phyloP scores from a whole-genome alignment of 257 asterid species.

The Fraxinus anomala region DNA sequence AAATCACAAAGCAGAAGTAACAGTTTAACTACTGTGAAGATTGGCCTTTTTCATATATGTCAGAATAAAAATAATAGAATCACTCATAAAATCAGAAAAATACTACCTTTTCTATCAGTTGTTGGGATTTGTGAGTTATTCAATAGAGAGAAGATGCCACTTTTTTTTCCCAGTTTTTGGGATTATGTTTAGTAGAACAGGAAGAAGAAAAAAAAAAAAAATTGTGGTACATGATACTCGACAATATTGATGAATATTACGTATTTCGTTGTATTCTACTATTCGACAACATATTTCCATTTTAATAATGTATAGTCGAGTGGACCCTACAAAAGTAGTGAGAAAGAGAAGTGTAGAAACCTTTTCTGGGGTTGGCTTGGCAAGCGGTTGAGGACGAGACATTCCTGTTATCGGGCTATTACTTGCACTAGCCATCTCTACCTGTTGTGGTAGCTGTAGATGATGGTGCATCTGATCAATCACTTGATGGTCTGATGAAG shows the following conservation, averaged over 20 bases:
- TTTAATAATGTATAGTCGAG: too few species aligned
- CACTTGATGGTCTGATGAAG: slow-evolving; percentile 30
- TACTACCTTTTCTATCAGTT: slow-evolving; percentile 30
- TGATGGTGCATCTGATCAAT: slow-evolving; percentile 36
- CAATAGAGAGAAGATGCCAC: slow-evolving; percentile 17
- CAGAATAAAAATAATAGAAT: slow-evolving; percentile 48
- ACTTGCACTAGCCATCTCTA: slow-evolving; percentile 51
- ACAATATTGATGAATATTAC: too few species aligned
- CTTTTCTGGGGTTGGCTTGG: slow-evolving; percentile 62
- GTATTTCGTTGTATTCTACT: too few species aligned
- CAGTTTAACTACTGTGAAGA: slow-evolving; percentile 50
- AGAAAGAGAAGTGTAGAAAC: slow-evolving; percentile 29
- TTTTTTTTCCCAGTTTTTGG: slow-evolving; percentile 36
- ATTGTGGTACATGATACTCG: too few species aligned
- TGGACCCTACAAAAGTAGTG: background rate
- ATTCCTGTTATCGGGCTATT: slow-evolving; percentile 41
- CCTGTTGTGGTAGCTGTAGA: slow-evolving; percentile 40
- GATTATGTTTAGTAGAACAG: slow-evolving; percentile 1
- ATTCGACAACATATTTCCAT: too few species aligned
- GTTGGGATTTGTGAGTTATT: slow-evolving; percentile 36
- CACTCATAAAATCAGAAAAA: slow-evolving; percentile 35
- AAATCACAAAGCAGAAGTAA: slow-evolving; percentile 24
- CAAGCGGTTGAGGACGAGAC: slow-evolving; percentile 41
- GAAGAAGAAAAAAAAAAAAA: background rate
- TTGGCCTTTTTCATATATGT: slow-evolving; percentile 37